Evolutionary conservation across 192 early-diverging fungal genomes (phyloP).

Genomic region (Entomortierella lignicola): DNA sequence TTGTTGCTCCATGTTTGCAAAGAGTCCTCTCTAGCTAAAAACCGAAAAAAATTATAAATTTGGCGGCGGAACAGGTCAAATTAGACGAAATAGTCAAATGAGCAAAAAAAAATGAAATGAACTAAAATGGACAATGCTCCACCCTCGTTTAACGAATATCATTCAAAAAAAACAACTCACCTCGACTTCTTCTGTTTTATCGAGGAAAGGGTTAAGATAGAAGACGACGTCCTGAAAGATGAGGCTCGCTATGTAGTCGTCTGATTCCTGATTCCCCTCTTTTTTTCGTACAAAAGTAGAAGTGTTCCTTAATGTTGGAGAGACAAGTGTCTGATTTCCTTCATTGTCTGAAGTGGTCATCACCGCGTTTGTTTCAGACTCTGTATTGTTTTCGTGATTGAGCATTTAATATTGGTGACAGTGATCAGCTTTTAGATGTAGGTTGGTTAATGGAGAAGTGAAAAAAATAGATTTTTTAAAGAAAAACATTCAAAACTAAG

Average conservation of each 20-base stretch:
- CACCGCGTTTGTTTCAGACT: neutral
- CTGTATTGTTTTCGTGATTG: too few relatives aligned
- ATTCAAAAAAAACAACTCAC: neutral
- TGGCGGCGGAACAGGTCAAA: slow-evolving; percentile 24
- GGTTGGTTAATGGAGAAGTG: too few relatives aligned
- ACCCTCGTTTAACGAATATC: too few relatives aligned
- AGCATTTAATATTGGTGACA: too few relatives aligned
- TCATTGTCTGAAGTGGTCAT: neutral
- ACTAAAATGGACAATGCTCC: neutral
- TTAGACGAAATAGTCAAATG: slow-evolving; percentile 3
- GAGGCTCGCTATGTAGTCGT: neutral
- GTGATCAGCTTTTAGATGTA: too few relatives aligned
- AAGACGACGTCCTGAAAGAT: slow-evolving; percentile 32
- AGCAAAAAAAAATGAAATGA: too few relatives aligned
- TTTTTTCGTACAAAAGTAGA: neutral
- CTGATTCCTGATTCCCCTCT: neutral
- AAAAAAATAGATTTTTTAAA: too few relatives aligned
- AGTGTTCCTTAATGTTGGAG: neutral
- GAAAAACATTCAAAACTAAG: too few relatives aligned
- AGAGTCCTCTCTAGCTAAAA: slow-evolving; percentile 25
- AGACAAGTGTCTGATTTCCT: neutral
- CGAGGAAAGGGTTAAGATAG: slow-evolving; percentile 40
- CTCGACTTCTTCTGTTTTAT: slow-evolving; percentile 1
- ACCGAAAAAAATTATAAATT: slow-evolving; percentile 1
- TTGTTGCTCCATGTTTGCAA: slow-evolving; percentile 18